Percentiles rank a stretch among this genome's conserved stretches.
Evolutionary conservation across 306 rosid species (phyloP).

Genomic region (Oemleria cerasiformis): DNA sequence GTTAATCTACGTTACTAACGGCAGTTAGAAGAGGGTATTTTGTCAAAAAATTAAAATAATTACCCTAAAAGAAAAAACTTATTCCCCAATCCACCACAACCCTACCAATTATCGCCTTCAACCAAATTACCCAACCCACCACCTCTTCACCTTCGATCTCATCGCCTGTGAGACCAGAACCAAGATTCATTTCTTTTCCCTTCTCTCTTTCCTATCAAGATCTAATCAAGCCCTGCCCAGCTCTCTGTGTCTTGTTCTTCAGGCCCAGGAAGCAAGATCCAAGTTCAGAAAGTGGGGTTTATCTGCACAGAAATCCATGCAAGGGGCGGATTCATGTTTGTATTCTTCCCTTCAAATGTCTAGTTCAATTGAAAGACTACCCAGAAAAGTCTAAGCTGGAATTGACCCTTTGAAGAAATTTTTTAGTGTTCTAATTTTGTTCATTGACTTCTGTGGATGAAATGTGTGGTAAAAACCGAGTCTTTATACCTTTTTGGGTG

Average conservation of each 20-base stretch:
- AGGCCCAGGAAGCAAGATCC: neutral
- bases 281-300: neutral
- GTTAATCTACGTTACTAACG: no score
- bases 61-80: no score
- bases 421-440: neutral
- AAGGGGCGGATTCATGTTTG: conserved; percentile 14
- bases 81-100: no score
- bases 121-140: no score
- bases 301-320: conserved; percentile 12
- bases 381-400: neutral
- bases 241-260: neutral
- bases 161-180: neutral
- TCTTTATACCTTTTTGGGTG: neutral
- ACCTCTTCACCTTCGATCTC: no score
- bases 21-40: no score
- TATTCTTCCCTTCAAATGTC: conserved; percentile 7
- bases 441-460: neutral
- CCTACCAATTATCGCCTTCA: no score
- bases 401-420: neutral
- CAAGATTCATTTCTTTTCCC: neutral
- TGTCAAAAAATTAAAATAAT: no score
- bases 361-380: neutral
- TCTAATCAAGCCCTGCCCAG: neutral
- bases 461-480: neutral
- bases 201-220: neutral